Base-by-base conservation (phyloP, 257 asterid species). In the Cynanchum wilfordii region DNA sequence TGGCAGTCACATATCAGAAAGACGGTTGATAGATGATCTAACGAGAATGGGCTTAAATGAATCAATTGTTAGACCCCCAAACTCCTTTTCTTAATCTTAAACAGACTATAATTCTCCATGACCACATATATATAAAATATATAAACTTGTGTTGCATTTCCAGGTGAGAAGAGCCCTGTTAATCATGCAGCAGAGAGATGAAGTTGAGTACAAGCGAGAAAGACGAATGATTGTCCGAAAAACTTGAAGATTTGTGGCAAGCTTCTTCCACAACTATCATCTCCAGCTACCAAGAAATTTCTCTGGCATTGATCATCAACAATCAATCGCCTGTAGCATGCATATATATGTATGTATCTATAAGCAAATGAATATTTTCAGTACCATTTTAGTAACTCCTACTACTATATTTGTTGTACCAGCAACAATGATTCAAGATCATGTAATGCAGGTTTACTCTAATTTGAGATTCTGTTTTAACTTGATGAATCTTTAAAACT, bases 171-270 rank as follows among this genome's bases (percentile, higher is more conserved):
- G 99, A 82, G 99, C 99, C 68, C 60, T 95, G 82, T 10, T 95
- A 77, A 82, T 95, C 56, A 95, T 95, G 99, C 97, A 90, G 78
- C 98, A 95, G 74, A 81, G 99, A 74, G 99, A 92, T 16, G 99
- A 95, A 82, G 99, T 95, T 6, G 99, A 95, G 74, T 92, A 92
- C 87, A 88, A 82, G 70, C 83, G 96, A 62, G 99, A 92, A 76
- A 79, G 98, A 69, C 82, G 97, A 47, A 77, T 88, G 5, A 84
- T 95, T 63, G 88, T 90, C 40, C 97, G 97, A 15, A 95, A 95
- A 80, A 89, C 95, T 59, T 91, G 72, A 77, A 56, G 55, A 30
- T 65, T 75, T 59, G 47, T 25, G 36, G 16, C n/a, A 42, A 64
- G 20, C 52, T 30, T 12, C 25, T 65, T 33, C 38, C 38, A 33